Percentiles rank a stretch among this genome's conserved stretches.
Evolutionary conservation across 257 asterid genomes (phyloP).

Genomic region (Solanum bulbocastanum): DNA sequence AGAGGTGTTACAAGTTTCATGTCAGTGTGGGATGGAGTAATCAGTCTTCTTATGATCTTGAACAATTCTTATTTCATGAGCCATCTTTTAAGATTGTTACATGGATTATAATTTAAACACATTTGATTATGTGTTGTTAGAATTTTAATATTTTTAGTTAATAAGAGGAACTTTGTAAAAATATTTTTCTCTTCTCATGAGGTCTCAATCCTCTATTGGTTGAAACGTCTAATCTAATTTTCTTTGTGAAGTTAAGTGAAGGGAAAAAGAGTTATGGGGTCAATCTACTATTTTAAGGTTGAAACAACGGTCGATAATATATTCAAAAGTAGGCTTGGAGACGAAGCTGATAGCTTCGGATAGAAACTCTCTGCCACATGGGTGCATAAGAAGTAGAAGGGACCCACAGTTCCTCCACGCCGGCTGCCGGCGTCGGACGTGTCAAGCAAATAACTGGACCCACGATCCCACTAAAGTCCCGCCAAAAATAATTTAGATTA

Average conservation of each 20-base stretch:
- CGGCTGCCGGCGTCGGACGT: slow-evolving; percentile 37
- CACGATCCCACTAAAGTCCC: slow-evolving; percentile 5
- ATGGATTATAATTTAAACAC: no score
- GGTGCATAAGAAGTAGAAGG: not conserved
- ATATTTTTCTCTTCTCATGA: not conserved
- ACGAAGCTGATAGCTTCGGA: slow-evolving; percentile 9
- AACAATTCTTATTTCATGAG: not conserved
- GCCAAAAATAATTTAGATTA: not conserved
- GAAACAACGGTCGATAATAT: not conserved
- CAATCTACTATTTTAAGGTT: not conserved
- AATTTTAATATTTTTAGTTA: not conserved
- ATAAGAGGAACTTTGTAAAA: not conserved
- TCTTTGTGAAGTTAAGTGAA: not conserved
- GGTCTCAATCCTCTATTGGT: not conserved
- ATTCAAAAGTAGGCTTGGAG: slow-evolving; percentile 1
- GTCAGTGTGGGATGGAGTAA: not conserved
- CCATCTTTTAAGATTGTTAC: no score
- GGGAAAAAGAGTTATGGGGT: not conserved
- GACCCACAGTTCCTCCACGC: slow-evolving; percentile 17
- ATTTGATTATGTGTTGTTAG: no score
- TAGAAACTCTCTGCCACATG: not conserved
- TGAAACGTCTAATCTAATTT: not conserved
- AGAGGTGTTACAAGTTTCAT: not conserved
- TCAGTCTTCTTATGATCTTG: not conserved
- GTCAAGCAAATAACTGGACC: not conserved